Percentiles rank a stretch among this genome's conserved stretches.
phyloP scores from a whole-genome alignment of 306 rosid species.

The Acmispon strigosus region DNA sequence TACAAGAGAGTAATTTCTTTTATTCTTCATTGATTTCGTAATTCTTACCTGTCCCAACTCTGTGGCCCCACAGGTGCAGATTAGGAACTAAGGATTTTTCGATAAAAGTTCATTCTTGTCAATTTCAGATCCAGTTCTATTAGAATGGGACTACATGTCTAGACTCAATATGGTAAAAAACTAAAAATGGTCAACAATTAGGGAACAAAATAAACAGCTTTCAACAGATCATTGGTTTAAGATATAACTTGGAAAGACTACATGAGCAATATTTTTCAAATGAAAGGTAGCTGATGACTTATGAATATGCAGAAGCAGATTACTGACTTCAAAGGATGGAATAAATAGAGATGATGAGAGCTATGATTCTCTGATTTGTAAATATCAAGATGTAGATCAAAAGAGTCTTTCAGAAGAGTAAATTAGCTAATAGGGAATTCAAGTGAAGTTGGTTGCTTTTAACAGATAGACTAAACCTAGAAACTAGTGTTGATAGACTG shows the following conservation, averaged over 20 bases:
- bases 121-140: no score
- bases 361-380: background rate
- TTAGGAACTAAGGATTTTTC: no score
- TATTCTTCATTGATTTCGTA: no score
- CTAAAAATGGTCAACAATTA: background rate
- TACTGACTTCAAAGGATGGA: background rate
- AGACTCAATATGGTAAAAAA: background rate
- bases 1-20: no score
- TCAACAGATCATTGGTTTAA: background rate
- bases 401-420: background rate
- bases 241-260: background rate
- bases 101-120: background rate
- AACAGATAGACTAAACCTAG: background rate
- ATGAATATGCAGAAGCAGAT: background rate
- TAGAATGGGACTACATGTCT: background rate
- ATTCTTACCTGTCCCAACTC: no score
- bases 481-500: background rate
- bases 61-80: no score
- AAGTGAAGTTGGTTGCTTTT: background rate
- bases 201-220: conserved; percentile 4
- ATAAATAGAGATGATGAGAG: background rate
- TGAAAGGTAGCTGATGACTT: background rate
- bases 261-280: background rate
- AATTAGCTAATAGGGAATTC: background rate
- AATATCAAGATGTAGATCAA: background rate